Base-by-base conservation (phyloP, 2,329 filamentous ascomycete genomes). In the Geosmithia flava region DNA sequence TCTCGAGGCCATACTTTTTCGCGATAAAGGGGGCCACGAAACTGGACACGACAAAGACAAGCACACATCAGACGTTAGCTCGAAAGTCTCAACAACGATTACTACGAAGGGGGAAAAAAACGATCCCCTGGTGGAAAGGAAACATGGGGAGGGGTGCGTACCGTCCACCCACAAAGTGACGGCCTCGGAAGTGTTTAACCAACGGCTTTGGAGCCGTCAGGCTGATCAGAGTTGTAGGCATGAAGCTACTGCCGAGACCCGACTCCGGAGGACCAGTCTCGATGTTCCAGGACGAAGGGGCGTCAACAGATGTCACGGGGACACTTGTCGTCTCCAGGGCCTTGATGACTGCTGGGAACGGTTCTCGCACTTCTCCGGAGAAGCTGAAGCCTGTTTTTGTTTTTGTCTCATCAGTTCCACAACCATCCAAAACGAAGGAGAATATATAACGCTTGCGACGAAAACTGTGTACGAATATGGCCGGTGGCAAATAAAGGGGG, bases 231-330 rank as follows among this genome's bases (percentile, higher is more conserved):
- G 83, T 81, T 33, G 75, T 71, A 54, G 93, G 93, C 68, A 86
- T 81, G 59, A 95, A 97, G 4, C 74, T 80, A 57, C 83, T 83
- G 1, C 89, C 91, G 0, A 87, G 75, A 0, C 88, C 91, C 1
- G 81, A 78, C 47, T 72, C 68, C 11, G 90, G 89, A 8, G 91
- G 91, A 0, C 93, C 93, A 11, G 73, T 71, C 59, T 95, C 87
- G 49, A 98, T 94, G 63, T 93, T 81, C 93, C 93, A 98, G 2
- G 87, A 93, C 30, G 87, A 95, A 1, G 93, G 93, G 7, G 87
- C 89, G 67, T 98, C 93, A 20, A 98, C 87, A 2, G 88, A 85
- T 2, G 93, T 83, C 0, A 97, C 85, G 0, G 89, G 86, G 7
- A 93, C 59, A 23, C 75, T 75, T 5, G 85, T 84, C 42, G 81